These are phyloP conservation scores for Penicillium thymicola DNA, from an alignment of 2,329 filamentous ascomycete genomes.

Conservation along the genomic window DNA sequence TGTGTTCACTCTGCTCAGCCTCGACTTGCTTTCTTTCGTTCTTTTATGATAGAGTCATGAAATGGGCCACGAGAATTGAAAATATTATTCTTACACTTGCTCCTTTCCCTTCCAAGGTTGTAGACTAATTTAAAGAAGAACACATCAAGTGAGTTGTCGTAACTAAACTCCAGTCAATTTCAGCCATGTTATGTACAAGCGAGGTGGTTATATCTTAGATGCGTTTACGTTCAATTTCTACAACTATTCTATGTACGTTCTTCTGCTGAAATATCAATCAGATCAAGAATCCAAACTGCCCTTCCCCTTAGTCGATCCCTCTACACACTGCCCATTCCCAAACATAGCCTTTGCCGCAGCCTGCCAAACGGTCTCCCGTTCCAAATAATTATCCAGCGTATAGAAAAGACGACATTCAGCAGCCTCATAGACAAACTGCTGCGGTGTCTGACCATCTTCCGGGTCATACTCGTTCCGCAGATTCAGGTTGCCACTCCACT, in stretches of 20 bases:
- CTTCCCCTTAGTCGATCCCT: constrained; percentile 22
- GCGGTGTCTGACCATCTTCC: constrained; percentile 45
- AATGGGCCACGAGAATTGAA: constrained; percentile 34
- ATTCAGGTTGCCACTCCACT: constrained; percentile 41
- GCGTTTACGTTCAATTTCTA: neutral
- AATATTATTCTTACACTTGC: constrained; percentile 12
- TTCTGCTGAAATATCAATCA: neutral
- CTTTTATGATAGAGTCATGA: constrained; percentile 35
- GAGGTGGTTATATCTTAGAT: neutral
- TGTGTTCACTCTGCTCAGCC: constrained; percentile 30
- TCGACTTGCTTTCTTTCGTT: constrained; percentile 26
- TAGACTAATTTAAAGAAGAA: neutral
- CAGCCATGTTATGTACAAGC: neutral
- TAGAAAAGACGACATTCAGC: constrained; percentile 62
- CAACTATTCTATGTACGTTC: neutral
- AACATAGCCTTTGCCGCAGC: constrained; percentile 33
- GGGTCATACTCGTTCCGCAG: constrained; percentile 46
- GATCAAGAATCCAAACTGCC: constrained; percentile 20
- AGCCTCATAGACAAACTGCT: constrained; percentile 61
- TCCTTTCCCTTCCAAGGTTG: neutral
- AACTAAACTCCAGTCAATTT: neutral
- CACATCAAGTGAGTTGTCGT: neutral
- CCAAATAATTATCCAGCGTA: constrained; percentile 51
- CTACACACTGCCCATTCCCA: constrained; percentile 18
- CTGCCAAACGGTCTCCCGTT: constrained; percentile 54